Evolutionary conservation across 1,284 basidiomycete species (phyloP).

Genomic region (Rhodotorula sp.): DNA sequence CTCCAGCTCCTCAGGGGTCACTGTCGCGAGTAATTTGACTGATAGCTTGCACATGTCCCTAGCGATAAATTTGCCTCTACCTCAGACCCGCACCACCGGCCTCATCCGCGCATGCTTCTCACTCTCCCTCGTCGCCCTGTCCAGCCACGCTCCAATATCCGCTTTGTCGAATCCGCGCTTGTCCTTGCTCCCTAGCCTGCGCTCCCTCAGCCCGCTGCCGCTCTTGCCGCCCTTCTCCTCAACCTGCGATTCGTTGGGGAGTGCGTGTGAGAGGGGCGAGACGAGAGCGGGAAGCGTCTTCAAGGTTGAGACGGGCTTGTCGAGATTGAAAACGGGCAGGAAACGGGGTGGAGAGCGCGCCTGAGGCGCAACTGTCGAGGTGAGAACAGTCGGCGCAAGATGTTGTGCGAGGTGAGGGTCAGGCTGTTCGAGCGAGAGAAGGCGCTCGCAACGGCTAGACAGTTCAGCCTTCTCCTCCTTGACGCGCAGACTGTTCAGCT

Average conservation of each 20-base stretch:
- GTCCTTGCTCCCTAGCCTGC: neutral
- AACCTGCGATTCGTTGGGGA: neutral
- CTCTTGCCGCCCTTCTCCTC: neutral
- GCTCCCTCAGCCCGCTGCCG: constrained; percentile 4
- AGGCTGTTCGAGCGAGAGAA: constrained; percentile 10
- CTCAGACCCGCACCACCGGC: neutral
- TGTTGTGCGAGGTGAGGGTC: neutral
- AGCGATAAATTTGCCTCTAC: neutral
- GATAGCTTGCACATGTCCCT: neutral
- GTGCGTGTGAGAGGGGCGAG: neutral
- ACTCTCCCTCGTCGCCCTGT: constrained; percentile 1
- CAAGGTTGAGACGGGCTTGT: neutral
- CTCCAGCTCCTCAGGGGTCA: neutral
- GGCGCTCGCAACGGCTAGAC: neutral
- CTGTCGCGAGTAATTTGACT: too few relatives aligned
- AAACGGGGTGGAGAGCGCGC: neutral
- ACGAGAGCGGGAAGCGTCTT: neutral
- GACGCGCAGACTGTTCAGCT: neutral
- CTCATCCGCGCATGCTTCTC: neutral
- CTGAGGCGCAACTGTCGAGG: neutral
- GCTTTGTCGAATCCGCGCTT: constrained; percentile 11
- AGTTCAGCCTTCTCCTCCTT: neutral
- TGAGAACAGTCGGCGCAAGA: neutral
- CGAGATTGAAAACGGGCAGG: neutral
- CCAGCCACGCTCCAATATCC: constrained; percentile 7